Conservation (phyloP, 257 asterid genomes). For the Solanum chiquidenum region DNA sequence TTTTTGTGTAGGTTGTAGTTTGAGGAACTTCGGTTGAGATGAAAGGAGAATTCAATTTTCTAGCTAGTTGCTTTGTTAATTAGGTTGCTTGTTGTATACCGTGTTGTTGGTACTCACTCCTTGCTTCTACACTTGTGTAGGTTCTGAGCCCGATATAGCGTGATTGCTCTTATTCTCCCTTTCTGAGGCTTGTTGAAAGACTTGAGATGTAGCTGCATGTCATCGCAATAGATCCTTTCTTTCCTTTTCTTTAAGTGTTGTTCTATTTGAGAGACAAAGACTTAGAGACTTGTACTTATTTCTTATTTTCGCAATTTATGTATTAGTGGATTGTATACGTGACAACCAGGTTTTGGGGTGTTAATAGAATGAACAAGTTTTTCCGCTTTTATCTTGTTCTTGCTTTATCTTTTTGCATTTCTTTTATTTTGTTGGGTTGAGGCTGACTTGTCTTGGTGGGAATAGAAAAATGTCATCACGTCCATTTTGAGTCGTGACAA, state of each 20-base stretch:
- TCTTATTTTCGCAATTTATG: no score
- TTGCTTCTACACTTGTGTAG: neutral
- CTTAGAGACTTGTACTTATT: neutral
- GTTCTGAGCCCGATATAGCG: neutral
- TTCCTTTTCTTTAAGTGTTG: neutral
- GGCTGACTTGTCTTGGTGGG: neutral
- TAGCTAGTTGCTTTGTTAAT: neutral
- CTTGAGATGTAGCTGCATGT: neutral
- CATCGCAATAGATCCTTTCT: neutral
- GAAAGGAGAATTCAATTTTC: neutral
- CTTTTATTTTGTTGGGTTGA: neutral
- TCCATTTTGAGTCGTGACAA: neutral
- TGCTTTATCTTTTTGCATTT: neutral
- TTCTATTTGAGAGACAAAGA: neutral
- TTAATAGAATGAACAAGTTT: neutral
- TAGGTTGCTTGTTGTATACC: neutral
- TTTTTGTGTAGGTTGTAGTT: neutral
- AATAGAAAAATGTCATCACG: neutral
- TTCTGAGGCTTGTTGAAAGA: neutral
- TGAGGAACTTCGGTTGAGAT: neutral
- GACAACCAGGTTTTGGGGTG: neutral
- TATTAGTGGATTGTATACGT: no score
- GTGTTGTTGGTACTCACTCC: neutral
- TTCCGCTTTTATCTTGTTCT: neutral
- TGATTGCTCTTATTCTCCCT: neutral